Base-by-base conservation (phyloP, 768 basidiomycete genomes). In the Boletus barrowsii region DNA sequence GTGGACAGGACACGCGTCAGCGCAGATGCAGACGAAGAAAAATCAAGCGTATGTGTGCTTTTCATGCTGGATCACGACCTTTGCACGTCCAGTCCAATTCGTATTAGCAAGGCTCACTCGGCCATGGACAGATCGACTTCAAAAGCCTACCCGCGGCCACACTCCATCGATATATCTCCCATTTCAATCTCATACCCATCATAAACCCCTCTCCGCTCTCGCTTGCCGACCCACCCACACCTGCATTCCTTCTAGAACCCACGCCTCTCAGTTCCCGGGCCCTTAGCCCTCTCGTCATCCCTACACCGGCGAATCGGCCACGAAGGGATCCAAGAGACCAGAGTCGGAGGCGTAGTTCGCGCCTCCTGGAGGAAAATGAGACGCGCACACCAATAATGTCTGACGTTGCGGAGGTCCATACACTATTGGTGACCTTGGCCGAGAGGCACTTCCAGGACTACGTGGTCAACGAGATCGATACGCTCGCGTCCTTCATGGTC, bases 401-500 rank as follows among this genome's bases (percentile, higher is more conserved):
- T 10, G 90, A 93, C 66, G 65, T 86, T 13, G 77, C 76, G 33
- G 89, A 90, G 36, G 74, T 90, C 15, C 85, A 90, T 54, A 74
- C 68, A 0, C 77, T 87, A 42, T 71, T 93, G 33, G 90, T 90
- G 3, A 72, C 74, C 9, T 77, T 93, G 39, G 88, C 83, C 3
- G 86, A 90, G 62, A 77, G 77, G 50, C 90, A 93, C 69, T 92
- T 90, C 67, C 76, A 80, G 53, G 83, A 86, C 37, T 74, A 82
- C 53, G 62, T 71, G 13, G 70, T 78, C 17, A 85, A 86, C 68
- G 90, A 93, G 69, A 83, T 89, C 44, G 90, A 92, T 56, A 87
- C 84, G n/a, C 73, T 92, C 39, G 87, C 88, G 18, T 80, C 84
- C 30, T 91, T 92, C 61, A 87, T 91, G 87, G 80, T 90, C 47